A percentile compares a stretch with the other conserved stretches of the same genome.
Conservation (phyloP, 805 yeast genomes). For the Barnettozyma wickerhamii region DNA sequence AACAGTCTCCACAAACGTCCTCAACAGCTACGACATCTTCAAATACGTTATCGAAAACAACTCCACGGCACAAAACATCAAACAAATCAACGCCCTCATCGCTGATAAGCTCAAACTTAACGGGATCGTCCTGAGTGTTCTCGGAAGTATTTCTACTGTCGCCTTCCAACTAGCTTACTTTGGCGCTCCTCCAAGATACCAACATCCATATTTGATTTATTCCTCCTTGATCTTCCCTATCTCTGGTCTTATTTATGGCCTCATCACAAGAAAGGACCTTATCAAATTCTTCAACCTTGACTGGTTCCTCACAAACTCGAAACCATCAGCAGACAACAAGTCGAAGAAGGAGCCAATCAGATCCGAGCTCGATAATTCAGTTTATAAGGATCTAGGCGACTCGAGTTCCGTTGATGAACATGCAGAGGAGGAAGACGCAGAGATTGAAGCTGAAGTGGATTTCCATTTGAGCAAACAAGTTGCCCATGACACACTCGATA, state of each 20-base stretch:
- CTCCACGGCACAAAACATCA: constrained; percentile 27
- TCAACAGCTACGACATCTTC: constrained; percentile 19
- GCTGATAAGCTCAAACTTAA: constrained; percentile 19
- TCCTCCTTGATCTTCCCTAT: constrained; percentile 25
- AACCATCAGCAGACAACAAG: constrained; percentile 5
- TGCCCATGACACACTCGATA: constrained; percentile 28
- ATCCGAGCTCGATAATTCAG: constrained; percentile 42
- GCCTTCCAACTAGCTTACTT: constrained; percentile 53
- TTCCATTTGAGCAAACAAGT: constrained; percentile 37
- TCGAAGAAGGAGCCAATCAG: constrained; percentile 29
- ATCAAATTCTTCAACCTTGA: constrained; percentile 9
- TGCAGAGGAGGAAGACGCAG: constrained; percentile 19
- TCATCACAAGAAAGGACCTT: constrained; percentile 8
- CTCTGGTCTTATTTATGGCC: constrained; percentile 12
- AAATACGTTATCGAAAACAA: constrained; percentile 29
- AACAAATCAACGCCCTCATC: constrained; percentile 20
- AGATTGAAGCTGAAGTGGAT: constrained; percentile 37
- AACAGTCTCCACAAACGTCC: constrained; percentile 35
- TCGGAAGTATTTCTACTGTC: constrained; percentile 46
- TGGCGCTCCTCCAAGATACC: constrained; percentile 48
- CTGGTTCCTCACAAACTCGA: constrained; percentile 6
- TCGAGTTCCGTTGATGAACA: constrained; percentile 14
- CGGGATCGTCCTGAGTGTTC: constrained; percentile 24
- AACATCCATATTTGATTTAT: constrained; percentile 73
- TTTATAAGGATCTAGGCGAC: constrained; percentile 38